Evolutionary conservation across 108 stramenopile genomes (phyloP), one percentile per base, ranked within the genome.

Genomic region (Pseudonitzschia delicatissima): DNA sequence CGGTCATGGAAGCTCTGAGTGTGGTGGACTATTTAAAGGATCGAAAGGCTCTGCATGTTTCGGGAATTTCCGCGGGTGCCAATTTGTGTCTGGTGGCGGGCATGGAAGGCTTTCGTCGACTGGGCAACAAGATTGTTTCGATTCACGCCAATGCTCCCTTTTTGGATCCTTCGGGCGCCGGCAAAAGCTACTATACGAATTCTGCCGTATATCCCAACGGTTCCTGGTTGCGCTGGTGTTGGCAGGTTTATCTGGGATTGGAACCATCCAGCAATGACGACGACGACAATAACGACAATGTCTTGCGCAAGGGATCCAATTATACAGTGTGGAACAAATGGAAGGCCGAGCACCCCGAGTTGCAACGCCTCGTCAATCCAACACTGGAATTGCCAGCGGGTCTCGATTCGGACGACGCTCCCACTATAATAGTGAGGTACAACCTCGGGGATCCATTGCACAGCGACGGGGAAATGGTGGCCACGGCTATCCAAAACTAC

Each of bases 51-150:
- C 6, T 64, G 3, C 44, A 64, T 29, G 5, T 64, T 6, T 33
- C 34, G 15, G 64, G 64, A n/a, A 25, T 8, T 15, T 64, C 64
- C 2, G 64, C 64, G 2, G 64, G 64, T 28, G 64, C 32, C 5
- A 64, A 64, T 0, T 17, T 64, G 28, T 64, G 45, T 17, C 25
- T 47, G 15, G 47, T 64, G 15, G 2, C 47, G 11, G 64, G 45
- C 29, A 32, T 64, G 44, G 64, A 64, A 64, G 15, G 39, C 32
- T 49, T 50, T 64, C 45, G 64, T 28, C 47, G 17, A 45, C 48
- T 40, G 47, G 45, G 45, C 17, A 45, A 45, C 2, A 45, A 29
- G 15, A 50, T 64, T 28, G 7, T 34, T 6, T 64, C 64, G 12
- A 42, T 64, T 26, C 64, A 49, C 17, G 28, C 48, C 5, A 7